These are phyloP conservation scores for Rhizoclosmatium hyalinum DNA, from an alignment of 371 early-diverging fungal genomes.

Conservation along the genomic window DNA sequence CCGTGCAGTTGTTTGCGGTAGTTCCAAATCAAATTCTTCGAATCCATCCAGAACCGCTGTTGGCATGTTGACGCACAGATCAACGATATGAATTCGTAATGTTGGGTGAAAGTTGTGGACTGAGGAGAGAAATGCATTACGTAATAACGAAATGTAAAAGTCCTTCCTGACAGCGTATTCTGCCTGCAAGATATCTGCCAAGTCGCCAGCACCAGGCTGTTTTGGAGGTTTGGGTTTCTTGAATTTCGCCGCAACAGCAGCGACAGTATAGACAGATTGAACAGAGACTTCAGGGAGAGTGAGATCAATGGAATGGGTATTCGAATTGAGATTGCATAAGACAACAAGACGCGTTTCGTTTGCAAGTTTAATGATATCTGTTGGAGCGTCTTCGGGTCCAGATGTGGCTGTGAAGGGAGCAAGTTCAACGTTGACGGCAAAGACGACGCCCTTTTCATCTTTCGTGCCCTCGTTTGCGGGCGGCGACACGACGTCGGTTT, in stretches of 20 bases:
- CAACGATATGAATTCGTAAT: neutral
- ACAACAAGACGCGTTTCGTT: neutral
- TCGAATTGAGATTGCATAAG: neutral
- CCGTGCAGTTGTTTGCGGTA: neutral
- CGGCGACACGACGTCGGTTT: neutral
- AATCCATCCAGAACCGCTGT: neutral
- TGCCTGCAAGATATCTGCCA: neutral
- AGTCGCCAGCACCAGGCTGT: neutral
- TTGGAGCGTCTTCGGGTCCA: neutral
- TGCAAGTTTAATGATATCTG: constrained; percentile 1
- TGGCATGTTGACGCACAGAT: constrained; percentile 1
- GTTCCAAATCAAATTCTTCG: constrained; percentile 27
- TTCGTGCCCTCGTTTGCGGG: neutral
- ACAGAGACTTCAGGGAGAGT: constrained; percentile 6
- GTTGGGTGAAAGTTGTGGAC: constrained; percentile 24
- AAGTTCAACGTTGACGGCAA: neutral
- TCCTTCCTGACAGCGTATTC: constrained; percentile 17
- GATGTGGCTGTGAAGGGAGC: neutral
- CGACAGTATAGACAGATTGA: neutral
- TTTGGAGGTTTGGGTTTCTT: neutral
- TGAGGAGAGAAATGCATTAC: constrained; percentile 22
- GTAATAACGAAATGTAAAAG: constrained; percentile 21
- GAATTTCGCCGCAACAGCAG: neutral
- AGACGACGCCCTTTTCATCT: neutral
- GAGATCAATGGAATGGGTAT: constrained; percentile 3